Percentiles rank a stretch among this genome's conserved stretches.
Evolutionary conservation across 2,329 filamentous ascomycete species (phyloP).

Genomic region (Aspergillus bombycis): DNA sequence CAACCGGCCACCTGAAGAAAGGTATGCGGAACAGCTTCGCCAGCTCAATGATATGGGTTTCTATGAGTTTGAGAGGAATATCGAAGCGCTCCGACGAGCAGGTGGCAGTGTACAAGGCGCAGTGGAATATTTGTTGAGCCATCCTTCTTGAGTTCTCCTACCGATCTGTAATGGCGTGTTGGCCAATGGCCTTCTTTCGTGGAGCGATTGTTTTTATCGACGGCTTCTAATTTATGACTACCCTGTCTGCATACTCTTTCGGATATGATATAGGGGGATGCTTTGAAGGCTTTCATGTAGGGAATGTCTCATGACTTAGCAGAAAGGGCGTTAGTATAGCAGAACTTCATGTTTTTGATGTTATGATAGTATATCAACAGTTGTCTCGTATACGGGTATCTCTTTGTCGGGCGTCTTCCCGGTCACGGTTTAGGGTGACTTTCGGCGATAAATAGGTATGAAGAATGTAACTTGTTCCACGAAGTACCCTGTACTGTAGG

Average conservation of each 20-base stretch:
- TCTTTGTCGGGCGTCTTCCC: neutral
- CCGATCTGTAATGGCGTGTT: constrained; percentile 4
- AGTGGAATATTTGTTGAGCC: constrained; percentile 45
- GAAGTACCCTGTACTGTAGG: neutral
- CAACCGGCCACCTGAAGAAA: constrained; percentile 87
- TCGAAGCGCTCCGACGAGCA: constrained; percentile 81
- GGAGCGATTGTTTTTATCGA: neutral
- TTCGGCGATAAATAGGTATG: neutral
- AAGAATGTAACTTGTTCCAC: neutral
- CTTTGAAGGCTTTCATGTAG: neutral
- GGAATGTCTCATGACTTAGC: neutral
- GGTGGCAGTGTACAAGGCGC: constrained; percentile 93
- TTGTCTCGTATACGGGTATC: neutral
- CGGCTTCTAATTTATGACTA: constrained; percentile 9
- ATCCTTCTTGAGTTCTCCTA: constrained; percentile 28
- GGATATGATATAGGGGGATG: constrained; percentile 5
- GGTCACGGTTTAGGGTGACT: neutral
- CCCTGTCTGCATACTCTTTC: constrained; percentile 2
- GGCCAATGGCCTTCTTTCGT: neutral
- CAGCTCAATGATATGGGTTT: constrained; percentile 99
- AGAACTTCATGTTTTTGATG: neutral
- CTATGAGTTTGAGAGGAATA: constrained; percentile 92
- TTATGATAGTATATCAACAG: neutral
- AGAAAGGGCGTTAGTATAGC: constrained; percentile 3
- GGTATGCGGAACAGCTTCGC: constrained; percentile 84